Evolutionary conservation across 768 basidiomycete genomes (phyloP).

Genomic region (Phlebiopsis flavidoalba): DNA sequence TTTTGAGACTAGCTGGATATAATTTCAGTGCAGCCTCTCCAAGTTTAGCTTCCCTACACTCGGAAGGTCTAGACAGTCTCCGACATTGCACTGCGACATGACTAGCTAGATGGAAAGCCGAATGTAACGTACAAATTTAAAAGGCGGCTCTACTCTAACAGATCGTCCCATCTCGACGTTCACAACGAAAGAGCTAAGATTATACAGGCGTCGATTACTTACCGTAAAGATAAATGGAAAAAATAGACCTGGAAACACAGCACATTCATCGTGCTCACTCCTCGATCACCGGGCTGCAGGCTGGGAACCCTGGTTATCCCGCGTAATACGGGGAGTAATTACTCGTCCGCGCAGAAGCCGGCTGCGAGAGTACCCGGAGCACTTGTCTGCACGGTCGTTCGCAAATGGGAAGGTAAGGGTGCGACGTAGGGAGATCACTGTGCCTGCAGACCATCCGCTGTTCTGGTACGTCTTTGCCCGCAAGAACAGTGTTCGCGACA

Average conservation of each 20-base stretch:
- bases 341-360: conserved; percentile 18
- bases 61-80: conserved; percentile 6
- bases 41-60: neutral
- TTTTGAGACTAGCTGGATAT: neutral
- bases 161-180: neutral
- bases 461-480: conserved; percentile 20
- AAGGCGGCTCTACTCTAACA: neutral
- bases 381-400: conserved; percentile 16
- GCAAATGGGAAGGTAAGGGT: conserved; percentile 38
- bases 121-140: neutral
- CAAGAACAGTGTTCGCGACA: conserved; percentile 50
- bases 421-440: conserved; percentile 16
- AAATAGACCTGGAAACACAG: neutral
- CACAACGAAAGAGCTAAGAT: neutral
- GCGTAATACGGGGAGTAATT: conserved; percentile 20
- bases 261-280: neutral
- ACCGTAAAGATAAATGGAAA: neutral
- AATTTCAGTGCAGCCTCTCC: conserved; percentile 4
- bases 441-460: conserved; percentile 15
- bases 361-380: conserved; percentile 18
- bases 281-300: conserved; percentile 1
- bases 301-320: conserved; percentile 17
- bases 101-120: neutral
- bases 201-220: conserved; percentile 1
- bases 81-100: neutral